Base-by-base conservation (phyloP, 2,329 filamentous ascomycete species). In the Beauveria sp. region DNA sequence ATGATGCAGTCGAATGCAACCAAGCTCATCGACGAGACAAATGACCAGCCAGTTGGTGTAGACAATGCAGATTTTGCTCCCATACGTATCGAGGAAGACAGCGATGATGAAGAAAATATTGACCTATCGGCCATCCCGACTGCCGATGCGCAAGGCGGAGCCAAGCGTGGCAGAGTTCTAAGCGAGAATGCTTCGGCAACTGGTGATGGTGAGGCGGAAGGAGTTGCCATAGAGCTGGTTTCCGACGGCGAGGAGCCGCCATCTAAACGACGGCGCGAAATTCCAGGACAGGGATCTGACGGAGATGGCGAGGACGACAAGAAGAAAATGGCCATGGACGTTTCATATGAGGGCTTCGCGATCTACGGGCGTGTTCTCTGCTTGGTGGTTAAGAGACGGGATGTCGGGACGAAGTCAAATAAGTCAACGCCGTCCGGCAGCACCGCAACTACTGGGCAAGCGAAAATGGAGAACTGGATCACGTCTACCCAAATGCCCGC, bases 351-450 rank as follows among this genome's bases (percentile, higher is more conserved):
- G 69, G 93, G 95, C 9, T 98, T 98, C 76, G 90, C 89, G 68
- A 97, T 99, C 70, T 96, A 96, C 76, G 92, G 95, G 12, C 89
- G 91, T 67, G 91, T 96, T 52, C 79, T 99, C 28, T 98, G 93
- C 74, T 81, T 99, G 63, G 89, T 99, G 9, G 88, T 99, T 69
- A 88, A 86, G 74, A 90, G 88, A 72, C 90, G 88, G 72, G 87
- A 88, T 64, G 88, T 87, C 66, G 81, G 68, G 79, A 79, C 75
- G 66, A 81, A 76, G 66, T 72, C 73, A 52, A 74, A 69, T 62
- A 73, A 70, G 59, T 65, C 71, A 61, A 65, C 70, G 61, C 66
- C 65, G 55, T 70, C 70, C 62, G 69, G 66, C 56, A 67, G 67
- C 54, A 68, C 65, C 50, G 69, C 63, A 43, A 66, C 72, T 55